A percentile compares a stretch with the other conserved stretches of the same genome.
These are phyloP conservation scores for Torulaspora gathmanii DNA, from an alignment of 805 yeast species.

Conservation along the genomic window DNA sequence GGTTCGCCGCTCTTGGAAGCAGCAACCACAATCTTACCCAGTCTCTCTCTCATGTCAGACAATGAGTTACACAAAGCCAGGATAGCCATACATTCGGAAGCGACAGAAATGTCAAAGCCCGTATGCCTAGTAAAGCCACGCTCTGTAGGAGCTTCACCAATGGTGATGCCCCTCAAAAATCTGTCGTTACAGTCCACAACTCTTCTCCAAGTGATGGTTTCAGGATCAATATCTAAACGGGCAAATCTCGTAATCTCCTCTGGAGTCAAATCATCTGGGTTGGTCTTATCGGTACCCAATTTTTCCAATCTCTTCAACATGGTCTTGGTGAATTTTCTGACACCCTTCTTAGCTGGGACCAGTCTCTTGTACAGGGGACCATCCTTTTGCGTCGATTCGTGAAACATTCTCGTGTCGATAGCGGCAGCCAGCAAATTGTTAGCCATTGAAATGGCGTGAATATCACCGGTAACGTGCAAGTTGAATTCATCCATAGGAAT, in stretches of 20 bases:
- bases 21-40: constrained; percentile 73
- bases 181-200: constrained; percentile 84
- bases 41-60: constrained; percentile 66
- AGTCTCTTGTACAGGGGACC: constrained; percentile 68
- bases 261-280: constrained; percentile 66
- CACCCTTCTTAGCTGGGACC: constrained; percentile 71
- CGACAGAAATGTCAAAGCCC: constrained; percentile 81
- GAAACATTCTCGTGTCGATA: constrained; percentile 81
- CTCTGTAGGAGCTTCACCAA: constrained; percentile 80
- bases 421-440: constrained; percentile 81
- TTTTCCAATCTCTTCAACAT: constrained; percentile 64
- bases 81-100: constrained; percentile 83
- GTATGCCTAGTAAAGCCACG: constrained; percentile 66
- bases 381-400: constrained; percentile 68
- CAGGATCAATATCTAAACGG: constrained; percentile 72
- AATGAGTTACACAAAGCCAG: constrained; percentile 68
- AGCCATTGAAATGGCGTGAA: constrained; percentile 80
- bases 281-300: constrained; percentile 62
- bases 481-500: constrained; percentile 87
- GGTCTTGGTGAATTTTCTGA: constrained; percentile 59
- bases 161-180: constrained; percentile 69
- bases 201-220: constrained; percentile 73
- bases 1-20: constrained; percentile 65
- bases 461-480: constrained; percentile 82
- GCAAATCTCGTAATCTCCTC: constrained; percentile 65